These are phyloP conservation scores for Paracoccidioides brasiliensis DNA, from an alignment of 2,329 filamentous ascomycete species.

Conservation along the genomic window DNA sequence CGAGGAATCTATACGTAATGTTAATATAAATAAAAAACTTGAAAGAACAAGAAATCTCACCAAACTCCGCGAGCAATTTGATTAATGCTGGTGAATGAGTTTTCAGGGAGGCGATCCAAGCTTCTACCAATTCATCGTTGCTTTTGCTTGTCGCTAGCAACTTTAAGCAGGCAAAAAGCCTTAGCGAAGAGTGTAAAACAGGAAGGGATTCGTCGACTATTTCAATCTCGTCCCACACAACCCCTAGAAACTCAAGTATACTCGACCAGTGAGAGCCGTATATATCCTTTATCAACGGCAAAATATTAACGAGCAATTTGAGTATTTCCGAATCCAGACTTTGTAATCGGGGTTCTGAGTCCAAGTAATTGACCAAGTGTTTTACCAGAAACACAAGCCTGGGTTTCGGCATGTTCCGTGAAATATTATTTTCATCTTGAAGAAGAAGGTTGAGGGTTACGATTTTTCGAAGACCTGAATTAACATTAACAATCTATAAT, in stretches of 20 bases:
- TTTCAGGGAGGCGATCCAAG: constrained; percentile 48
- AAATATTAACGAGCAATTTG: constrained; percentile 39
- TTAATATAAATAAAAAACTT: neutral
- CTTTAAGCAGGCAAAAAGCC: constrained; percentile 52
- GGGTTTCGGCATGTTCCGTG: constrained; percentile 38
- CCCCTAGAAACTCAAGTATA: constrained; percentile 45
- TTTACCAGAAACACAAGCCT: constrained; percentile 72
- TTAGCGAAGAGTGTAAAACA: constrained; percentile 58
- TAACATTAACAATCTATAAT: constrained; percentile 8
- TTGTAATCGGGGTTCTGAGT: constrained; percentile 41
- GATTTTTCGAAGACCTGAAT: constrained; percentile 35
- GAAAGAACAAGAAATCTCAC: constrained; percentile 17
- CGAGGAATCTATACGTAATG: constrained; percentile 27
- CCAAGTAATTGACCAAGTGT: constrained; percentile 60
- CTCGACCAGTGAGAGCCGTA: constrained; percentile 82
- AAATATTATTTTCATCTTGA: constrained; percentile 35
- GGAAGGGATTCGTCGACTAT: constrained; percentile 43
- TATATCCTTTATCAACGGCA: constrained; percentile 65
- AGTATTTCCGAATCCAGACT: constrained; percentile 27
- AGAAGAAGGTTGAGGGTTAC: constrained; percentile 43
- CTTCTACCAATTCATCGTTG: constrained; percentile 77
- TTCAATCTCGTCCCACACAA: constrained; percentile 42
- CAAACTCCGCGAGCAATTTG: constrained; percentile 28
- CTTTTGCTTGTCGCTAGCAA: constrained; percentile 45
- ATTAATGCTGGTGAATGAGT: constrained; percentile 45